phyloP scores from a whole-genome alignment of 768 basidiomycete species.

The Nidularia sp. region DNA sequence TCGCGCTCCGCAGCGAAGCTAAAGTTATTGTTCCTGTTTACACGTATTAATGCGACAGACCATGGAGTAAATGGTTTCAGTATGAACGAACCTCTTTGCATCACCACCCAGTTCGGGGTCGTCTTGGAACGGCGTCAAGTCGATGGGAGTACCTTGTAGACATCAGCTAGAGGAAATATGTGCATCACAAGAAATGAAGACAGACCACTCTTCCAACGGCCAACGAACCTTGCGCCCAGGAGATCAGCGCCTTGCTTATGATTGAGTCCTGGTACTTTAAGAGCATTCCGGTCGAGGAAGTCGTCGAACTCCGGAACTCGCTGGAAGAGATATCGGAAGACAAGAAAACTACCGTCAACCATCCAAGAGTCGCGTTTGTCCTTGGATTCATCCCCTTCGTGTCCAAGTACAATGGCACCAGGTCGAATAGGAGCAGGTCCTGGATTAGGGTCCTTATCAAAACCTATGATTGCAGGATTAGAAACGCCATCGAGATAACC shows the following conservation, averaged over 20 bases:
- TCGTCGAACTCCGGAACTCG: slow-evolving; percentile 47
- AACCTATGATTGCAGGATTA: slow-evolving; percentile 40
- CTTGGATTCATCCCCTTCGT: slow-evolving; percentile 29
- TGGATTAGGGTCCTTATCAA: slow-evolving; percentile 27
- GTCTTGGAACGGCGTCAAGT: slow-evolving; percentile 1
- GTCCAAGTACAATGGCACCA: slow-evolving; percentile 42
- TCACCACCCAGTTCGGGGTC: neutral
- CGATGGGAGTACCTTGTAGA: slow-evolving; percentile 5
- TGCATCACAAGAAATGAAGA: neutral
- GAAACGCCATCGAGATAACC: slow-evolving; percentile 51
- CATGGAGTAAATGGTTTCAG: neutral
- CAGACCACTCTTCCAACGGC: slow-evolving; percentile 2
- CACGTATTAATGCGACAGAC: neutral
- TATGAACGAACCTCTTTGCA: neutral
- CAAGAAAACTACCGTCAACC: slow-evolving; percentile 48
- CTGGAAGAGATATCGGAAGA: slow-evolving; percentile 49
- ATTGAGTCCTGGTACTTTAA: slow-evolving; percentile 18
- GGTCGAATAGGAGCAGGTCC: slow-evolving; percentile 33
- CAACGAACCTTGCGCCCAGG: slow-evolving; percentile 7
- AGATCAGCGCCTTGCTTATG: slow-evolving; percentile 35
- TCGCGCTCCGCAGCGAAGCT: slow-evolving; percentile 1
- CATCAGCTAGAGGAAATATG: too few relatives aligned
- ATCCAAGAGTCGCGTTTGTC: slow-evolving; percentile 32
- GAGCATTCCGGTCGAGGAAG: slow-evolving; percentile 36
- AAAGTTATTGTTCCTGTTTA: slow-evolving; percentile 2